Conservation (phyloP, 1,284 basidiomycete genomes). For the Cronartium quercuum region DNA sequence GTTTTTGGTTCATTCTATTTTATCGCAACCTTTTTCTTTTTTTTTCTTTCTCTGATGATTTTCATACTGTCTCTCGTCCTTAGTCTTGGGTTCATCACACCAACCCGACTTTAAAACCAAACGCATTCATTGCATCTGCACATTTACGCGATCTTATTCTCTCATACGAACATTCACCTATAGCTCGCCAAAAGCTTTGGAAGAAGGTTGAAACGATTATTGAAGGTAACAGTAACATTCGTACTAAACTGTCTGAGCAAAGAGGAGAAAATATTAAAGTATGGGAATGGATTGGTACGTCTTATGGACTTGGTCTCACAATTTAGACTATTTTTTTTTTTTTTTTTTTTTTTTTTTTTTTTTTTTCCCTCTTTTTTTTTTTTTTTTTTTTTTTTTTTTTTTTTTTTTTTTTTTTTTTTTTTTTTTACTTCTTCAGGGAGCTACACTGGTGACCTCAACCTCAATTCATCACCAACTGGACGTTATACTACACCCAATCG, state of each 20-base stretch:
- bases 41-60: background rate
- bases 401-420: conserved; percentile 46
- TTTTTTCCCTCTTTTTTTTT: conserved; percentile 70
- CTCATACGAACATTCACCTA: conserved; percentile 69
- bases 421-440: conserved; percentile 52
- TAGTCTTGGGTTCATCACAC: conserved; percentile 71
- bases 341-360: conserved; percentile 76
- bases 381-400: conserved; percentile 80
- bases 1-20: conserved; percentile 20
- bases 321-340: conserved; percentile 57
- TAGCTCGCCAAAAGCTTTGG: conserved; percentile 70
- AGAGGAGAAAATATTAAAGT: conserved; percentile 61
- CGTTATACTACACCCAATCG: conserved; percentile 1
- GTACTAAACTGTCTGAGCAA: conserved; percentile 78
- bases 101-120: conserved; percentile 70
- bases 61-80: background rate
- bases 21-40: background rate
- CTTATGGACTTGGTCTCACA: no score
- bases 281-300: conserved; percentile 54
- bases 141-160: conserved; percentile 87
- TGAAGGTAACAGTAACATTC: conserved; percentile 89
- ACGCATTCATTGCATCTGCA: conserved; percentile 74
- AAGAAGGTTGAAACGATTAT: conserved; percentile 75
- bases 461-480: conserved; percentile 3
- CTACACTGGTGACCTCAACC: conserved; percentile 16